Evolutionary conservation across 805 yeast genomes (phyloP).

Genomic region (Deakozyma indianensis): DNA sequence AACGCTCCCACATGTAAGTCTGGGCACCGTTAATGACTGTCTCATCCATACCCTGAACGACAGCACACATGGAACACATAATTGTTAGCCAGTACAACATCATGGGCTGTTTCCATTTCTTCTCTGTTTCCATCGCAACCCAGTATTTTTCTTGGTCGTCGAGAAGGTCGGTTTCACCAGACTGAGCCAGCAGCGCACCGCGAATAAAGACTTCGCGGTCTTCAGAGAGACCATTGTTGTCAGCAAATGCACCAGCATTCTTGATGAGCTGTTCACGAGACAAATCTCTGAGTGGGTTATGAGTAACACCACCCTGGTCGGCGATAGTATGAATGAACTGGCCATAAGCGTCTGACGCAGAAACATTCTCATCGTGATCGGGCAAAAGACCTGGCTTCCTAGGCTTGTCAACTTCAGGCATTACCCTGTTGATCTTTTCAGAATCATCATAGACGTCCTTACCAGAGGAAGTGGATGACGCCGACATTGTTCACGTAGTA

Average conservation of each 20-base stretch:
- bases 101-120: conserved; percentile 31
- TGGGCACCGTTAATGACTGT: conserved; percentile 58
- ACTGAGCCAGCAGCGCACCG: conserved; percentile 47
- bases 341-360: not conserved
- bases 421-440: not conserved
- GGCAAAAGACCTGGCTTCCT: not conserved
- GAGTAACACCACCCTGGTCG: conserved; percentile 11
- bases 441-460: not conserved
- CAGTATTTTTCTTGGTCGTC: conserved; percentile 20
- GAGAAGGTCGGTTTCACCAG: conserved; percentile 26
- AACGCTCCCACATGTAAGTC: conserved; percentile 33
- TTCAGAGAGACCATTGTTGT: conserved; percentile 15
- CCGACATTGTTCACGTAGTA: too few species aligned
- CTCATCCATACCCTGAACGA: conserved; percentile 67
- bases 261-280: conserved; percentile 7
- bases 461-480: not conserved
- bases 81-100: conserved; percentile 35
- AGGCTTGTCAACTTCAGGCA: not conserved
- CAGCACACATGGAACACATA: conserved; percentile 50
- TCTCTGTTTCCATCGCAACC: conserved; percentile 31
- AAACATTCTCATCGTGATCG: not conserved
- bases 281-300: conserved; percentile 12
- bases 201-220: conserved; percentile 18
- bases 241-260: conserved; percentile 12
- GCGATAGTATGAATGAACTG: conserved; percentile 8